Base-by-base conservation (phyloP, 2,329 filamentous ascomycete genomes). In the Neurospora sp. region DNA sequence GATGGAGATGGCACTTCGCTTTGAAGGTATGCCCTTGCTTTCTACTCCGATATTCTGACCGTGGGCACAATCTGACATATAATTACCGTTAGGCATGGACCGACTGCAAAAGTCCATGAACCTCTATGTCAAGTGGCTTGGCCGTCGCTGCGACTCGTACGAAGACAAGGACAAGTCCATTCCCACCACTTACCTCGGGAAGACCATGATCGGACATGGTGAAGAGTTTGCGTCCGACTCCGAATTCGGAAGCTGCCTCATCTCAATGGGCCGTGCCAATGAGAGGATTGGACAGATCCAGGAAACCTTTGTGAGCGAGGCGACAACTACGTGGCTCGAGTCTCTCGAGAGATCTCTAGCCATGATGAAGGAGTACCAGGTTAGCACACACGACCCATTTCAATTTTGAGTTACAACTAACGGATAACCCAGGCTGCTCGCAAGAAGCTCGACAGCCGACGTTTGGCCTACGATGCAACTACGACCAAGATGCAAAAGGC, bases 331-430 rank as follows among this genome's bases (percentile, higher is more conserved):
- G 78, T 97, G 95, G 95, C 85, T 97, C 70, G 93, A 97, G 79
- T 93, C 92, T n/a, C 84, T 97, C 28, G 95, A 98, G 79, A 86
- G 93, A 74, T 96, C 91, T 36, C 81, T 97, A 68, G 90, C 93
- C 42, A 96, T 97, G 86, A 95, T 98, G 93, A 97, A 97, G 80
- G 96, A 98, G 78, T 98, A 97, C 76, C 93, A 97, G 86, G 92
- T 95, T 85, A 69, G 86, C 79, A 23, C 38, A 9, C 11, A 17
- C 38, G n/a, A 8, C 36, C 36, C 28, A 13, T n/a, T 33, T 13
- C 68, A 40, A 28, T 15, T 40, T 58, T 40, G 46, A 38, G 36
- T 58, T 15, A 3, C 10, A 17, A 52, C 71, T 77, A 72, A 76
- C 71, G 75, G 23, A 33, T 42, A 62, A 6, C 2, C 67, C 72